Evolutionary conservation across 2,329 filamentous ascomycete genomes (phyloP).

Genomic region (Trichoderma breve): DNA sequence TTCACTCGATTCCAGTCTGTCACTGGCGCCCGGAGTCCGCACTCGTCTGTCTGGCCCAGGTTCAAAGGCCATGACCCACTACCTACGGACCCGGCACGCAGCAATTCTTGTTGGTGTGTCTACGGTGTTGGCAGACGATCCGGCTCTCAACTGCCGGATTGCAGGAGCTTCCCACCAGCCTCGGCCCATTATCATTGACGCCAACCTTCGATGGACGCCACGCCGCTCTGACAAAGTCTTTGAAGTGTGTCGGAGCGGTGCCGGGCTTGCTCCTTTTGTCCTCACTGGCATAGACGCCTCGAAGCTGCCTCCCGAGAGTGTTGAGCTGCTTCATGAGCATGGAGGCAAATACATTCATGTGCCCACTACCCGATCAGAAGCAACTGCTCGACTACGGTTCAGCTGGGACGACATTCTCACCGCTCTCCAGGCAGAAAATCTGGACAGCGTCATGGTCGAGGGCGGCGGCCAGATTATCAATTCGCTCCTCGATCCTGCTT

Average conservation of each 20-base stretch:
- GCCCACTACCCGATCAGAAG: constrained; percentile 32
- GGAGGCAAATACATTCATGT: constrained; percentile 55
- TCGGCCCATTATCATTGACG: constrained; percentile 79
- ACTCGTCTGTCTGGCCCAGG: constrained; percentile 79
- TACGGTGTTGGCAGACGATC: constrained; percentile 82
- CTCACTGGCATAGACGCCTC: constrained; percentile 49
- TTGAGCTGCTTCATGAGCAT: constrained; percentile 42
- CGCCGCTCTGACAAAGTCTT: constrained; percentile 62
- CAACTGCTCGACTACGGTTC: constrained; percentile 45
- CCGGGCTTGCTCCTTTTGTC: constrained; percentile 72
- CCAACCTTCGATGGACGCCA: constrained; percentile 69
- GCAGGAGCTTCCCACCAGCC: constrained; percentile 65
- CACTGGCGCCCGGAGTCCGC: constrained; percentile 73
- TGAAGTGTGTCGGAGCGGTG: constrained; percentile 59
- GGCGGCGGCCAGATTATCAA: constrained; percentile 84
- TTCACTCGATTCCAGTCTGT: constrained; percentile 79
- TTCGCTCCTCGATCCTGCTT: constrained; percentile 64
- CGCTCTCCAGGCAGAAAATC: constrained; percentile 55
- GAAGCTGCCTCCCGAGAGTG: constrained; percentile 45
- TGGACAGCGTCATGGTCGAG: constrained; percentile 86
- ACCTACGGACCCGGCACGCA: constrained; percentile 76
- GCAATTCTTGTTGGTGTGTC: constrained; percentile 83
- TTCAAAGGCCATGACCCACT: constrained; percentile 92
- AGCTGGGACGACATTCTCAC: constrained; percentile 64
- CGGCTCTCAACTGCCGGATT: constrained; percentile 78